Evolutionary conservation across 2,329 filamentous ascomycete genomes (phyloP).

Genomic region (Alternaria sp.): DNA sequence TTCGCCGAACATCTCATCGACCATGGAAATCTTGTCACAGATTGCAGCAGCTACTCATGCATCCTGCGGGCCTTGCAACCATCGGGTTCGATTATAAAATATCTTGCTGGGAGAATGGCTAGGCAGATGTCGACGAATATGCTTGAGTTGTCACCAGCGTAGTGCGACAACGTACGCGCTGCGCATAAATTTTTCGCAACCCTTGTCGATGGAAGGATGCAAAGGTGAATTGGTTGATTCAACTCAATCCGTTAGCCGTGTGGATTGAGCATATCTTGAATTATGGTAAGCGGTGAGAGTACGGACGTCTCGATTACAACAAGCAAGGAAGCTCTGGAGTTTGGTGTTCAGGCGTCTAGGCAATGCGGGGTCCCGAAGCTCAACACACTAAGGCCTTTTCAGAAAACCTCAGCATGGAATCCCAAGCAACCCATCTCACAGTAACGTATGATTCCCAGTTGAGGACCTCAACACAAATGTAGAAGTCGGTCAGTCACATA

Average conservation of each 20-base stretch:
- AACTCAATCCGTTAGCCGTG: neutral
- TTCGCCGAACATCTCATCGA: conserved; percentile 9
- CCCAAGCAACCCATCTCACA: neutral
- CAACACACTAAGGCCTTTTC: neutral
- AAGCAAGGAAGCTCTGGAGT: conserved; percentile 2
- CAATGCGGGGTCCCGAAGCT: conserved; percentile 5
- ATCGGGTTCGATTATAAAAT: neutral
- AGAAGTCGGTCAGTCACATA: neutral
- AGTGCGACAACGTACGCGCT: neutral
- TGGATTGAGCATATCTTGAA: neutral
- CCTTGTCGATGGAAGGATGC: neutral
- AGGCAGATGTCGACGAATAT: neutral
- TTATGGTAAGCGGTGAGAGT: neutral
- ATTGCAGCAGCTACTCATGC: neutral
- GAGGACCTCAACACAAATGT: neutral
- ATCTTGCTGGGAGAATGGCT: conserved; percentile 3
- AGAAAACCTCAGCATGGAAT: neutral
- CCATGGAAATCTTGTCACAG: neutral
- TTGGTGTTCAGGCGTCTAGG: neutral
- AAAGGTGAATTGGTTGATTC: neutral
- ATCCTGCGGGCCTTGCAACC: neutral
- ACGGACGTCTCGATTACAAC: neutral
- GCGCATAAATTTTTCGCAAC: neutral
- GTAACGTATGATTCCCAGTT: neutral
- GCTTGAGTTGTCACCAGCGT: neutral